These are phyloP conservation scores for Petrea volubilis DNA, from an alignment of 257 asterid species.

Conservation along the genomic window DNA sequence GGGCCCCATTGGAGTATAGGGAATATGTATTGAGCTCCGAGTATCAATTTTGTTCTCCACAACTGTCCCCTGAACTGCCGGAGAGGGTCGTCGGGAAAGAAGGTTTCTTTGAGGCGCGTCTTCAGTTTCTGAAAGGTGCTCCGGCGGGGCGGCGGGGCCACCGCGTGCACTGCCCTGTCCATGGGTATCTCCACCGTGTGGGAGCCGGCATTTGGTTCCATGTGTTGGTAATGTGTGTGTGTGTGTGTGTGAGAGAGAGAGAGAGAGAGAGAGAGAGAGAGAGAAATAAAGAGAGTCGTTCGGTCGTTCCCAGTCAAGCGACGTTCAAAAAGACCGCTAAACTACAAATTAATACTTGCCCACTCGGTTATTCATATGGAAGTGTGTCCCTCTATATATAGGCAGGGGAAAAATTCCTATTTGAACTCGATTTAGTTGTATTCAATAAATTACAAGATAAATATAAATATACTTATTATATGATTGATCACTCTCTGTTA, in stretches of 20 bases:
- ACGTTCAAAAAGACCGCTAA: constrained; percentile 24
- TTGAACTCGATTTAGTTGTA: too few relatives aligned
- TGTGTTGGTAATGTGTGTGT: background rate
- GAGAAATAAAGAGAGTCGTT: too few relatives aligned
- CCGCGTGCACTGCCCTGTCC: constrained; percentile 63
- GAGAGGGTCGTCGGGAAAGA: constrained; percentile 71
- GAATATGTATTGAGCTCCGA: constrained; percentile 59
- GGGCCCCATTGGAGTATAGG: constrained; percentile 78
- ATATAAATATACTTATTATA: too few relatives aligned
- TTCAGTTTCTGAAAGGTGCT: constrained; percentile 52
- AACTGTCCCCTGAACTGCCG: constrained; percentile 60
- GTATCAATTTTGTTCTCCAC: constrained; percentile 35
- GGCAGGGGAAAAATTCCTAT: background rate
- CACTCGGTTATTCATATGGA: background rate
- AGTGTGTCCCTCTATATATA: background rate
- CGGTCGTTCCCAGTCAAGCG: constrained; percentile 24
- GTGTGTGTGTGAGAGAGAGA: background rate
- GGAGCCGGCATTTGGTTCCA: constrained; percentile 32
- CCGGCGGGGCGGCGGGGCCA: constrained; percentile 54
- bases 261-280: too few relatives aligned
- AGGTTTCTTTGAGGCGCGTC: constrained; percentile 62
- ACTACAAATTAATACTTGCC: constrained; percentile 3
- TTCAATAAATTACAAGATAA: too few relatives aligned
- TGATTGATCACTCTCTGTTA: too few relatives aligned
- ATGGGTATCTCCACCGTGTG: constrained; percentile 38